Base-by-base conservation (phyloP, 2,329 filamentous ascomycete species). In the Fusarium lyarnte region DNA sequence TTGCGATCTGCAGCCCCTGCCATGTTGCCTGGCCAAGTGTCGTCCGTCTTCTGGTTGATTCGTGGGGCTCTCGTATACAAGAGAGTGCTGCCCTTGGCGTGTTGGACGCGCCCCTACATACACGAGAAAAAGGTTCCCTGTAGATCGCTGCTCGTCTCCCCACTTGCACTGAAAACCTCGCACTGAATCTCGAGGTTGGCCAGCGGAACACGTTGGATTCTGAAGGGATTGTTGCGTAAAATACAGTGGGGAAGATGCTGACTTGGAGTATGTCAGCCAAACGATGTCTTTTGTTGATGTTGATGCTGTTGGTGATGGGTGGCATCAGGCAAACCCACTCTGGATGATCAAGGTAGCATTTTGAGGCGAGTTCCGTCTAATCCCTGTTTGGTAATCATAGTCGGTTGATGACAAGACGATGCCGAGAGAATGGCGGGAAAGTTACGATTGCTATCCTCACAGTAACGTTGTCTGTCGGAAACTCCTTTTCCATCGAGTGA, bases 21-120 rank as follows among this genome's bases (percentile, higher is more conserved):
- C 23, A 47, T 62, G 46, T 63, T 63, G 58, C 58, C 62, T 41
- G 39, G 62, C 41, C 57, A 62, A 52, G 58, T 51, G 27, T 31
- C 45, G 25, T 27, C 1, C 2, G 35, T 43, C 57, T 39, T 36
- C 12, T 16, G 42, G 55, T 31, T 59, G 61, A 67, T 69, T 65
- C 65, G 65, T 69, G 53, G 59, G 43, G 53, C 66, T 66, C 63
- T 67, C 63, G 63, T 62, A 62, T 55, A 23, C 27, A 45, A 41
- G 41, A 39, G 41, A 39, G 16, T 13, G 41, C 33, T 39, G 41
- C 49, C 49, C 45, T 60, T 43, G 54, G 61, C 58, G n/a, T 33
- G 46, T 42, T 52, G 21, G n/a, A 52, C 23, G 29, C 49, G 29
- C 49, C 54, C 67, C 52, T 70, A 70, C 60, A 66, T 70, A 70